Evolutionary conservation across 2,329 filamentous ascomycete species (phyloP).

Genomic region (Diaporthe eres): DNA sequence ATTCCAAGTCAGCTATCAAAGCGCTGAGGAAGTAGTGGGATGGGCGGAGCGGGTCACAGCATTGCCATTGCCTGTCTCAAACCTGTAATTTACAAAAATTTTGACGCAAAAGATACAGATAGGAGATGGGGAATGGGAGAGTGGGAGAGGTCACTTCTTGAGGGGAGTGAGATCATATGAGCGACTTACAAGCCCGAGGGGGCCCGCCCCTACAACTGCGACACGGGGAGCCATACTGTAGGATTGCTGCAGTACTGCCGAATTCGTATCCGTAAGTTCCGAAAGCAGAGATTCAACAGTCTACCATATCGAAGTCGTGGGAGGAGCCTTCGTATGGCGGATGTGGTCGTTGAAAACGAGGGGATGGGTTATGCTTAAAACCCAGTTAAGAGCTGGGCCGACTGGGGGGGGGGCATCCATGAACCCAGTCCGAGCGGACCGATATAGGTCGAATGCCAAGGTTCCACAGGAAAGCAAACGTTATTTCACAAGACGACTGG

Average conservation of each 20-base stretch:
- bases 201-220: slow-evolving; percentile 39
- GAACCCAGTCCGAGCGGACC: neutral
- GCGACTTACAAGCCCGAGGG: slow-evolving; percentile 26
- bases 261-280: neutral
- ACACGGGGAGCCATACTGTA: slow-evolving; percentile 27
- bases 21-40: too few species aligned
- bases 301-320: too few species aligned
- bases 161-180: too few species aligned
- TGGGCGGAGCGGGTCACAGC: too few species aligned
- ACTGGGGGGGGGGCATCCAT: neutral
- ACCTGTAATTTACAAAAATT: too few species aligned
- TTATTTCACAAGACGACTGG: neutral
- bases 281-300: neutral
- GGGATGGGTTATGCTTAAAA: neutral
- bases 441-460: neutral
- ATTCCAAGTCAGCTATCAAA: too few species aligned
- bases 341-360: neutral
- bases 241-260: neutral
- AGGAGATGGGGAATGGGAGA: too few species aligned
- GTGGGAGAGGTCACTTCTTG: too few species aligned
- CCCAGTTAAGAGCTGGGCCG: neutral
- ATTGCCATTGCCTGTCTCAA: too few species aligned
- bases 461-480: neutral
- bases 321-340: too few species aligned
- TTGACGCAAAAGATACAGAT: too few species aligned